Base-by-base conservation (phyloP, 1,284 basidiomycete genomes). In the Xerocomus nothofagi region DNA sequence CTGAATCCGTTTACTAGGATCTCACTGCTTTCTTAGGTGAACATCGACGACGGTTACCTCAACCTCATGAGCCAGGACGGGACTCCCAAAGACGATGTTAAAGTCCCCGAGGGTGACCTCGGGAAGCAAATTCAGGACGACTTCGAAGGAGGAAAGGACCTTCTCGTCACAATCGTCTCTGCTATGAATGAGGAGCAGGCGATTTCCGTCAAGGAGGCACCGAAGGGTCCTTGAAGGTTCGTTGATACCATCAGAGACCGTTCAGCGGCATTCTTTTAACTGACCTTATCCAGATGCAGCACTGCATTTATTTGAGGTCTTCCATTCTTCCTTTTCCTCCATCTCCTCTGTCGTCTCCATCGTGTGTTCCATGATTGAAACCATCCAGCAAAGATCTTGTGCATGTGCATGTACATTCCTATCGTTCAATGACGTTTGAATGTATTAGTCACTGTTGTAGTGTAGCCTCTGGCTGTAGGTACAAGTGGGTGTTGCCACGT, bases 171-270 rank as follows among this genome's bases (percentile, higher is more conserved):
- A 68, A 88, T 98, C 69, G 80, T 96, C 71, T 77, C 83, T 59
- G 89, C 95, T 68, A 97, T 98, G 93, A 81, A 80, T 64, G 90
- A 93, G 76, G 92, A 95, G 76, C 88, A 89, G 79, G 91, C 89
- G 56, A 88, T 95, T 68, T 86, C 90, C 62, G 82, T 52, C 72
- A 93, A 94, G 79, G 91, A 93, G 72, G 86, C 88, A 51, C 86
- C 88, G 58, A 84, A 84, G 73, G 76, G 76, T 52, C 43, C 64
- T 60, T 77, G 66, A 63, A 60, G 51, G 60, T 61, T n/a, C 30
- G 60, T 50, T 24, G 23, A 43, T 41, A 10, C 9, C 17, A 46
- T 39, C 6, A n/a, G 14, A 31, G 9, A 37, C 14, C 17, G 36
- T 20, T 30, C 24, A 12, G 33, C 5, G 5, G 12, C 26, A 27